Evolutionary conservation across 345 rosid species (phyloP), one percentile per base, ranked within the genome.

Genomic region (Euphorbia lathyris): DNA sequence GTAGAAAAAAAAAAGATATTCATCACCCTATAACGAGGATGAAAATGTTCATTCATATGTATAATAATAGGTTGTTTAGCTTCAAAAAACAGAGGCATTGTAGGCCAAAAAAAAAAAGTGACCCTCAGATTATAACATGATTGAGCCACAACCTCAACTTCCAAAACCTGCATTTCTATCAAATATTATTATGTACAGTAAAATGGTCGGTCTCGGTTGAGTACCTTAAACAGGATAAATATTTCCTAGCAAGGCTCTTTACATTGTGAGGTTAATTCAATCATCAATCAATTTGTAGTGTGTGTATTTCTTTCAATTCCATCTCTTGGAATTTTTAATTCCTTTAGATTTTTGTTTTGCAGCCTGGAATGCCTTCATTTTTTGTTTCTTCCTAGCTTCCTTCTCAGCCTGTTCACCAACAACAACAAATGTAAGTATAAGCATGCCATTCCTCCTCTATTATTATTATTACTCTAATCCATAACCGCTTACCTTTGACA

Each of bases 381-480:
- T 91, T 77, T 91, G 97, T 72, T 94, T 91, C 96, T 91, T 94
- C 77, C 86, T 75, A n/a, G 90, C 99, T 40, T 86, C 99, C 85
- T 91, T 94, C 84, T 91, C 97, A 0, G 97, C 97, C 95, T 89
- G 84, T 75, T 29, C 11, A 14, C 1, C 12, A 38, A 59, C 16
- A 63, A 26, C 42, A 29, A 14, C n/a, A 29, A 29, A 29, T 25
- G 20, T 38, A 14, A 56, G 7, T 23, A 48, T 22, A 32, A 22
- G 27, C 7, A 42, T 23, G 34, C 16, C 0, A 19, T 59, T 16
- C 22, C 55, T 52, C 4, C 50, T 19, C 26, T 27, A 12, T 0
- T 17, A 9, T 57, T 29, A 29, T 6, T 19, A 40, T 12, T 9
- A 26, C 43, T 45, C 56, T 27, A 9, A 25, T 2, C 30, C 57